Evolutionary conservation across 2,329 filamentous ascomycete genomes (phyloP), one percentile per base, ranked within the genome.

Genomic region (Penicillium decumbens): DNA sequence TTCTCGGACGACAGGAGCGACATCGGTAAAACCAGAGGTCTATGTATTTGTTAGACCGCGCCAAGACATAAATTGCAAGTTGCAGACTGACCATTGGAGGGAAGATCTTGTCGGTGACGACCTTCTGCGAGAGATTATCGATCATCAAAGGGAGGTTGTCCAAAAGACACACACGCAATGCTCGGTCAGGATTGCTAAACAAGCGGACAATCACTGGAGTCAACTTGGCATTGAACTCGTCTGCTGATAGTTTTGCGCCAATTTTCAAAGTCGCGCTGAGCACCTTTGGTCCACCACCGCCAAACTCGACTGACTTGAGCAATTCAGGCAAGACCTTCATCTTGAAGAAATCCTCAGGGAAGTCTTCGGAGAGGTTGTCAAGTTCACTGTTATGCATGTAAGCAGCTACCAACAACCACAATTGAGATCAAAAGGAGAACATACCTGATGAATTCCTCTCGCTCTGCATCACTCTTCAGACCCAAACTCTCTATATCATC

Each of bases 281-380:
- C 0, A 95, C 91, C 65, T 95, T 95, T 0, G 92, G 88, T 0
- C 93, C 93, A 25, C 93, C 93, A 9, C 92, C 93, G 6, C 93
- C 93, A 68, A 96, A 98, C 64, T 98, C 93, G n/a, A 97, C 90
- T 0, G 91, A 95, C 66, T 97, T 98, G n/a, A 98, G 79, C 27
- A 98, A 76, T 66, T 98, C 93, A 0, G 93, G 93, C 7, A 98
- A 77, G 3, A 98, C 84, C 65, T 97, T 98, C 80, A 95, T 88
- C 67, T 95, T 95, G 77, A 97, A 95, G 69, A 95, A 98, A 51
- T 97, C 93, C 65, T 96, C 92, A 0, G 93, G 93, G 54, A 97
- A 96, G 68, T 98, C 91, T 58, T 96, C 89, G 0, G 89, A 87
- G 4, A 96, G 79, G 51, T 87, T 80, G 58, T 95, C 89, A 5